Evolutionary conservation across 768 basidiomycete genomes (phyloP).

Genomic region (Amanita exitialis): DNA sequence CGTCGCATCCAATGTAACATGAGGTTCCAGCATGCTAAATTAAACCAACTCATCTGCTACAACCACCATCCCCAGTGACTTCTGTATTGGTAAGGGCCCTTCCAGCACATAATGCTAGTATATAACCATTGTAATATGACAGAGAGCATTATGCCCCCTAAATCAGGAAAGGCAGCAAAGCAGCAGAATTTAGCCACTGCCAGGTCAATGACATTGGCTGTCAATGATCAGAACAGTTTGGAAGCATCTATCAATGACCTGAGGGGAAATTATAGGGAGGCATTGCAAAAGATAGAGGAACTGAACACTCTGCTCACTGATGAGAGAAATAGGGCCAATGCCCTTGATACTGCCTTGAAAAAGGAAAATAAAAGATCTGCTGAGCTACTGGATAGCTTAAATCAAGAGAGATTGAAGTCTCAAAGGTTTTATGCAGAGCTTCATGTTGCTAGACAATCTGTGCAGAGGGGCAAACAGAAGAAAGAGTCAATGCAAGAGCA

Average conservation of each 20-base stretch:
- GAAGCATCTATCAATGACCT: neutral
- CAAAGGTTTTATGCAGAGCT: neutral
- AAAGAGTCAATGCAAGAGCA: neutral
- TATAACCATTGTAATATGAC: neutral
- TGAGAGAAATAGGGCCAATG: neutral
- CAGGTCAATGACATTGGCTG: neutral
- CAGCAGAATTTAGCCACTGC: neutral
- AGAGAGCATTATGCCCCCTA: neutral
- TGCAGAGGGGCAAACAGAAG: neutral
- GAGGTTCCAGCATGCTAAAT: neutral
- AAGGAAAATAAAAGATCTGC: neutral
- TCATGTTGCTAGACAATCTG: neutral
- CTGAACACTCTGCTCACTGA: neutral
- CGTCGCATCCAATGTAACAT: neutral
- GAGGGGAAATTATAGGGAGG: neutral
- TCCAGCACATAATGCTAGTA: neutral
- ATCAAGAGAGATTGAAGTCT: neutral
- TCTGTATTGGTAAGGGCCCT: neutral
- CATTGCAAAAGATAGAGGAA: neutral
- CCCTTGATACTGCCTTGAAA: neutral
- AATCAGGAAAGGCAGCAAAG: neutral
- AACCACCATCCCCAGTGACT: neutral
- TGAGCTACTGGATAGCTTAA: neutral
- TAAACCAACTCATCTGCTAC: neutral
- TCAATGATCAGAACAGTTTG: neutral